Percentiles rank a stretch among this genome's conserved stretches.
These are phyloP conservation scores for Mycena belliarum DNA, from an alignment of 768 basidiomycete genomes.

Conservation along the genomic window DNA sequence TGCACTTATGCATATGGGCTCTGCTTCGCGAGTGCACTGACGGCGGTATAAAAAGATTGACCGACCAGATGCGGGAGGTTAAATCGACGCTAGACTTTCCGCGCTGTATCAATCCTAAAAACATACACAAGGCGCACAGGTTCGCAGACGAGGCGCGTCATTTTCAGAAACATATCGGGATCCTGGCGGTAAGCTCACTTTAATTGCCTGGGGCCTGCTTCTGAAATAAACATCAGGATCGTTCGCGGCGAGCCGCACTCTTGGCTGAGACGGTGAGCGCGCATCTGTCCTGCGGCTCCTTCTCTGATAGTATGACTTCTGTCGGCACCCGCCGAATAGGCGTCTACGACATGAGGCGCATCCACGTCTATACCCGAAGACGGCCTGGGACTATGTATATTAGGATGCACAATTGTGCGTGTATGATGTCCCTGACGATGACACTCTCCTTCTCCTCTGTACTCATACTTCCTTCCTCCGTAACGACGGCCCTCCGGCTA, in stretches of 20 bases:
- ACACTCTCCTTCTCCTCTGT: neutral
- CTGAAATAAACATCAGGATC: neutral
- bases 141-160: conserved; percentile 10
- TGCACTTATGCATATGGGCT: neutral
- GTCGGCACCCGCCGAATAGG: neutral
- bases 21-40: neutral
- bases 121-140: conserved; percentile 9
- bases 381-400: neutral
- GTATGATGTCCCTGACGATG: neutral
- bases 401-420: neutral
- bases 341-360: neutral
- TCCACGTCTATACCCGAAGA: neutral
- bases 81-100: conserved; percentile 6
- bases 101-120: conserved; percentile 7
- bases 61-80: conserved; percentile 5
- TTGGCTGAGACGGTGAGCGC: neutral
- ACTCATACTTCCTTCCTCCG: neutral
- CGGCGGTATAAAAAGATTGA: neutral
- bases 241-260: neutral
- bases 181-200: conserved; percentile 1
- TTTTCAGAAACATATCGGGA: conserved; percentile 9
- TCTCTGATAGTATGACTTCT: neutral
- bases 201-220: neutral
- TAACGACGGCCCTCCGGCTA: neutral
- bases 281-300: neutral